phyloP scores from a whole-genome alignment of 148 eudicot species.

The Suaeda aralocaspica region DNA sequence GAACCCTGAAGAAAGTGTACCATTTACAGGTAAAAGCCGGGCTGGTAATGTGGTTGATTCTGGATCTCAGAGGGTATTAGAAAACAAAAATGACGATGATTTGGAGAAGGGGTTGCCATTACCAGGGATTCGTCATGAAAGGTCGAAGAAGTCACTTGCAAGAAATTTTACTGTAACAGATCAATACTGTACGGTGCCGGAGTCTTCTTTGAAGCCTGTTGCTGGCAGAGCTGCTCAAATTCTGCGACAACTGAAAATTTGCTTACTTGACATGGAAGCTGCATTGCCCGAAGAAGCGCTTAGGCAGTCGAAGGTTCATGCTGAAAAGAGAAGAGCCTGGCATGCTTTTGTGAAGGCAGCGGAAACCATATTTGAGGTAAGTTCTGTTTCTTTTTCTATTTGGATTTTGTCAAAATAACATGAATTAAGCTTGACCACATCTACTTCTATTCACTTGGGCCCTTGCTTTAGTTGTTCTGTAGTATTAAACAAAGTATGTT shows the following conservation, averaged over 20 bases:
- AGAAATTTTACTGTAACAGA: conserved; percentile 17
- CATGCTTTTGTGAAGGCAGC: conserved; percentile 61
- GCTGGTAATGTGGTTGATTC: conserved; percentile 16
- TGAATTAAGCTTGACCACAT: background rate
- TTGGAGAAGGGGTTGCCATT: conserved; percentile 19
- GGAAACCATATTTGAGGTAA: conserved; percentile 55
- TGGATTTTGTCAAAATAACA: background rate
- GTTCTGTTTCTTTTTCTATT: conserved; percentile 1
- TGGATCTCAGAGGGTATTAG: conserved; percentile 9
- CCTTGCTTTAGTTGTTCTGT: background rate
- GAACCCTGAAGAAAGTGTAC: conserved; percentile 25
- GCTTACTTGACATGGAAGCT: conserved; percentile 71
- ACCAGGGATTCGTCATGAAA: conserved; percentile 1
- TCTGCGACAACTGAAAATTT: conserved; percentile 48
- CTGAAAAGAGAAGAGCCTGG: conserved; percentile 56
- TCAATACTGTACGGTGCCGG: conserved; percentile 37
- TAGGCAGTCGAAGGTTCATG: conserved; percentile 36
- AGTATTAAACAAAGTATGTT: too few relatives aligned
- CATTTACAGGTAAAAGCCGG: conserved; percentile 14
- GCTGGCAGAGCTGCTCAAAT: conserved; percentile 44
- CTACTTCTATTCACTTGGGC: background rate
- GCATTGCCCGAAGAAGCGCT: conserved; percentile 58
- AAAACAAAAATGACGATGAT: conserved; percentile 14
- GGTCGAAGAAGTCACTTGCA: conserved; percentile 20
- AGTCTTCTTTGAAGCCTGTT: conserved; percentile 54